A percentile compares a stretch with the other conserved stretches of the same genome.
Conservation (phyloP, 192 early-diverging fungal genomes). For the Podochytrium sp. region DNA sequence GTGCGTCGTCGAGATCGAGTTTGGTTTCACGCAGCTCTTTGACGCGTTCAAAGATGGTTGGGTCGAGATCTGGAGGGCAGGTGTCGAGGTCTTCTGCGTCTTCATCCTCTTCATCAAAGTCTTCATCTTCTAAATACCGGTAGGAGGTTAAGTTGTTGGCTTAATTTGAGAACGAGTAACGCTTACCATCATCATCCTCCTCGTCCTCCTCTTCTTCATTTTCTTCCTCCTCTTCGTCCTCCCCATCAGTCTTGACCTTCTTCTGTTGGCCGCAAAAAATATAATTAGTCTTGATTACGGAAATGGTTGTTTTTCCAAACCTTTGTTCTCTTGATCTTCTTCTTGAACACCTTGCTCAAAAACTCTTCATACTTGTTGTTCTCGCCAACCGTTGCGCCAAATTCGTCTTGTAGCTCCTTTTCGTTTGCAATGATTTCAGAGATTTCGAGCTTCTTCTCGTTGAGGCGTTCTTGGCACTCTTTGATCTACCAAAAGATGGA, state of each 20-base stretch:
- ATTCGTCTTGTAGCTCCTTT: conserved; percentile 60
- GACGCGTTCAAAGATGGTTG: conserved; percentile 35
- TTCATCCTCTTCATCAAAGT: conserved; percentile 49
- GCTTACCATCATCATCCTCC: not conserved
- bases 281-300: no score
- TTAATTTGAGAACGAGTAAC: no score
- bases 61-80: conserved; percentile 62
- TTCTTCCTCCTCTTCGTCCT: conserved; percentile 41
- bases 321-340: conserved; percentile 63
- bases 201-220: conserved; percentile 50
- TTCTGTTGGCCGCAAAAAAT: conserved; percentile 43
- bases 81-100: conserved; percentile 48
- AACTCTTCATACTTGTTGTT: conserved; percentile 68
- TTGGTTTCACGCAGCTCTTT: conserved; percentile 50
- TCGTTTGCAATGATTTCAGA: conserved; percentile 54
- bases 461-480: conserved; percentile 67
- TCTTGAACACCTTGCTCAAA: conserved; percentile 61
- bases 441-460: conserved; percentile 60
- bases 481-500: no score
- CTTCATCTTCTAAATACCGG: conserved; percentile 51
- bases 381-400: conserved; percentile 50
- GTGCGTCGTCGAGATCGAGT: conserved; percentile 60
- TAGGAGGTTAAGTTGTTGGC: no score
- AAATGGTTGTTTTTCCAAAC: no score
- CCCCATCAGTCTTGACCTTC: conserved; percentile 46